Evolutionary conservation across 805 yeast species (phyloP), one percentile per base, ranked within the genome.

Genomic region (Yarrowia sp.): DNA sequence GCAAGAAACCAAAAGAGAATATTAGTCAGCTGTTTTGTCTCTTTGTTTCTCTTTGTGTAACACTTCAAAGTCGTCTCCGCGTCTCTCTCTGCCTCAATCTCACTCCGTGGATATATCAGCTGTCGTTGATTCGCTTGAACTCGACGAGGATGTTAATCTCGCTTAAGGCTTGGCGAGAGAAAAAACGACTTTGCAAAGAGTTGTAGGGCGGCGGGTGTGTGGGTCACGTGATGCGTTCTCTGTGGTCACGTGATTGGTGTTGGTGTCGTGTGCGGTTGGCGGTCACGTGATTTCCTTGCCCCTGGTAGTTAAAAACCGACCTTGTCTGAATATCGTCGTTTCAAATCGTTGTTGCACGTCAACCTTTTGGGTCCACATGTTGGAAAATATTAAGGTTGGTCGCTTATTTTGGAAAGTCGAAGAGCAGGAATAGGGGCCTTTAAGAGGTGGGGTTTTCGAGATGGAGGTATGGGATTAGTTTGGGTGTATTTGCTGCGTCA

Each of bases 111-210:
- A 24, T 24, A 24, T 24, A 24, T 24, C 30, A 24, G 30, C 30
- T 24, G 30, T 24, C 30, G 30, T 24, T 24, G 49, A 12, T 20
- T 20, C 33, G 33, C 33, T 43, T 24, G 30, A n/a, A 24, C 30
- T 24, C 30, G 30, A 24, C 30, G 30, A 5, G 30, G 3, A 24
- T 20, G 47, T 19, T 44, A 44, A 44, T 44, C 7, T 44, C 47
- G 47, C 47, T 44, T 44, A 44, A 19, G 33, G 14, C 47, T 44
- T 44, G 47, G 47, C 47, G 47, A 17, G 47, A 17, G 12, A 9
- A 17, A 42, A 17, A 9, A 13, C 24, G 46, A 5, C 13, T 15
- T n/a, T 15, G 30, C 30, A 24, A 24, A n/a, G n/a, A n/a, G n/a
- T 24, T 24, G 30, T n/a, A n/a, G n/a, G n/a, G n/a, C n/a, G n/a